A percentile compares a stretch with the other conserved stretches of the same genome.
These are phyloP conservation scores for Platanthera zijinensis DNA, from an alignment of 106 monocot species.

Conservation along the genomic window DNA sequence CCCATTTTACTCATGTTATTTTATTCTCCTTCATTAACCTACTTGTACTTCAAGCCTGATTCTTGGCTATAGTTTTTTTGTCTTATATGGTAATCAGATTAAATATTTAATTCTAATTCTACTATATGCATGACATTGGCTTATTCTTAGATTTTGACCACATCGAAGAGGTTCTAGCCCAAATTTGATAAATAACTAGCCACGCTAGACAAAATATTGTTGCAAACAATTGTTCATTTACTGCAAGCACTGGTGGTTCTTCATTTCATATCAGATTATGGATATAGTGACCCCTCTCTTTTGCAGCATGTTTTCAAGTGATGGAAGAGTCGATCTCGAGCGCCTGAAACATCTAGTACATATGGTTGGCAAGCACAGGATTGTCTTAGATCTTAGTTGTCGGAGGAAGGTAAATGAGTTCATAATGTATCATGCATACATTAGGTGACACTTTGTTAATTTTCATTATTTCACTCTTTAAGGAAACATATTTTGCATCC, in stretches of 20 bases:
- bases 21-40: constrained; percentile 1
- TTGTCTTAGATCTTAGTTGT: constrained; percentile 93
- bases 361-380: constrained; percentile 52
- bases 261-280: not conserved
- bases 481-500: not conserved
- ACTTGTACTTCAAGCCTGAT: not conserved
- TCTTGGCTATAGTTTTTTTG: not conserved
- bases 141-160: not conserved
- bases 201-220: not conserved
- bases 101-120: not conserved
- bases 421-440: not conserved
- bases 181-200: not conserved
- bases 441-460: not conserved
- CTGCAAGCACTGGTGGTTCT: not conserved
- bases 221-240: not conserved
- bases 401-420: constrained; percentile 61
- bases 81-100: not conserved
- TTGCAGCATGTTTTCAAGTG: constrained; percentile 74
- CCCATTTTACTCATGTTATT: not conserved
- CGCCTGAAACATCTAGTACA: constrained; percentile 48
- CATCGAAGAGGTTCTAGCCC: not conserved
- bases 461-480: not conserved
- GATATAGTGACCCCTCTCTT: not conserved
- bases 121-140: not conserved
- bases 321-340: constrained; percentile 72